These are phyloP conservation scores for Pelargonium fulgidum DNA, from an alignment of 441 rosid genomes.

Conservation along the genomic window DNA sequence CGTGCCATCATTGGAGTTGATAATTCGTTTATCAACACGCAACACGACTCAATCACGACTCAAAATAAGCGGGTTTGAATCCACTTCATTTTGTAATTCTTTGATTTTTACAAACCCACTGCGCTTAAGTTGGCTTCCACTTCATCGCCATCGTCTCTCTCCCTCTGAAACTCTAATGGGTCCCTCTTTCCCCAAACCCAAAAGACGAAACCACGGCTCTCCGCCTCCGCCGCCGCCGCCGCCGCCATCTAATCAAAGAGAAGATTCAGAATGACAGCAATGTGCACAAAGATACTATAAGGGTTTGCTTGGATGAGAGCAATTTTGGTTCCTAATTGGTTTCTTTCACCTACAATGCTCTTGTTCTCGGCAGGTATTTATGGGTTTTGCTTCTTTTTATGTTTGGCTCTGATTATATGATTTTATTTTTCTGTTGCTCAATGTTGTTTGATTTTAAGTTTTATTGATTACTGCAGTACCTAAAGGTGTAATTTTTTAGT, in stretches of 20 bases:
- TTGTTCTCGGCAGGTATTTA: slow-evolving; percentile 72
- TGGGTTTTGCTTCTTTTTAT: not conserved
- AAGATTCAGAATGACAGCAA: slow-evolving; percentile 82
- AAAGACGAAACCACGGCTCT: not conserved
- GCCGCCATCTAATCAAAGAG: slow-evolving; percentile 63
- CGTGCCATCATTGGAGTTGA: no score
- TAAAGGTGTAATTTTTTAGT: not conserved
- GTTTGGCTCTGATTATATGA: not conserved
- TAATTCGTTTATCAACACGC: no score
- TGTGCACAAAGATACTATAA: slow-evolving; percentile 57
- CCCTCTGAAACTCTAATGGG: slow-evolving; percentile 18
- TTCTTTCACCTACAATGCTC: slow-evolving; percentile 80
- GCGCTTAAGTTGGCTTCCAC: not conserved
- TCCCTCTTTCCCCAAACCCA: slow-evolving; percentile 12
- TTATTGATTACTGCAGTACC: not conserved
- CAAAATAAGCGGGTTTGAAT: no score
- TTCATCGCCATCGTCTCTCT: not conserved
- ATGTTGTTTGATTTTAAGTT: not conserved
- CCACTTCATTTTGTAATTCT: no score
- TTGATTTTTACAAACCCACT: no score
- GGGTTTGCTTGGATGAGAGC: slow-evolving; percentile 48
- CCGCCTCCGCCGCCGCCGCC: slow-evolving; percentile 20
- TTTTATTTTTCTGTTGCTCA: not conserved
- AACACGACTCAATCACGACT: no score
- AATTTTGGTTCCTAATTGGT: slow-evolving; percentile 63